Evolutionary conservation across 2,329 filamentous ascomycete species (phyloP).

Genomic region (Drechslera avenae): DNA sequence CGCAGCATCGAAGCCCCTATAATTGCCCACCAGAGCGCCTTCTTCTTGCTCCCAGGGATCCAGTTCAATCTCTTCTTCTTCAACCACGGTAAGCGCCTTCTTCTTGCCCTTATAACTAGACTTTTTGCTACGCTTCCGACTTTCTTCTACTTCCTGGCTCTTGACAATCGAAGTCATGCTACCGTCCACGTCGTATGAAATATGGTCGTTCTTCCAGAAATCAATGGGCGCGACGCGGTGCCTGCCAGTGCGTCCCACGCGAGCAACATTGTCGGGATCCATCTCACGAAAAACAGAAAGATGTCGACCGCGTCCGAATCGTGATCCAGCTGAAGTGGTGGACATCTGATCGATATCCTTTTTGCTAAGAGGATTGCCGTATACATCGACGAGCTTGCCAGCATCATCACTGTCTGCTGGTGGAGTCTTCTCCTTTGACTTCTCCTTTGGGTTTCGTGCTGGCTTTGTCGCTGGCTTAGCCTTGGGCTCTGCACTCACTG

Average conservation of each 20-base stretch:
- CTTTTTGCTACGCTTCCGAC: constrained; percentile 43
- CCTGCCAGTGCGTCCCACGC: constrained; percentile 69
- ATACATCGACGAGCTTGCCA: constrained; percentile 40
- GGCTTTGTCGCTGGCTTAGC: constrained; percentile 16
- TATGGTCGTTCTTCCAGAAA: constrained; percentile 84
- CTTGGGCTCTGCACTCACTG: constrained; percentile 20
- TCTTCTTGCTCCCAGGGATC: constrained; percentile 73
- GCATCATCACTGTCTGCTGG: constrained; percentile 15
- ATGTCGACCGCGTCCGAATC: constrained; percentile 43
- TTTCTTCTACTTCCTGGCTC: constrained; percentile 63
- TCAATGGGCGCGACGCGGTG: constrained; percentile 78
- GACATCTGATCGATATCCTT: constrained; percentile 44
- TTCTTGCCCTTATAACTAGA: constrained; percentile 33
- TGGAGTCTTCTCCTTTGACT: constrained; percentile 9
- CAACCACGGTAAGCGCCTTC: constrained; percentile 43
- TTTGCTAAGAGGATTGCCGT: constrained; percentile 40
- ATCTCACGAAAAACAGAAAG: constrained; percentile 44
- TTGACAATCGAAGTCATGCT: constrained; percentile 79
- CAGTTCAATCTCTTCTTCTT: constrained; percentile 61
- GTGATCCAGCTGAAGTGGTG: constrained; percentile 36
- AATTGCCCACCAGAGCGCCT: constrained; percentile 67
- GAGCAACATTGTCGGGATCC: constrained; percentile 35
- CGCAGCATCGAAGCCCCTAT: constrained; percentile 67
- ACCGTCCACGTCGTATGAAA: constrained; percentile 70
- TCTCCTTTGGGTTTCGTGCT: constrained; percentile 11